A percentile compares a stretch with the other conserved stretches of the same genome.
Evolutionary conservation across 2,329 filamentous ascomycete genomes (phyloP).

Genomic region (Pseudogymnoascus sp.): DNA sequence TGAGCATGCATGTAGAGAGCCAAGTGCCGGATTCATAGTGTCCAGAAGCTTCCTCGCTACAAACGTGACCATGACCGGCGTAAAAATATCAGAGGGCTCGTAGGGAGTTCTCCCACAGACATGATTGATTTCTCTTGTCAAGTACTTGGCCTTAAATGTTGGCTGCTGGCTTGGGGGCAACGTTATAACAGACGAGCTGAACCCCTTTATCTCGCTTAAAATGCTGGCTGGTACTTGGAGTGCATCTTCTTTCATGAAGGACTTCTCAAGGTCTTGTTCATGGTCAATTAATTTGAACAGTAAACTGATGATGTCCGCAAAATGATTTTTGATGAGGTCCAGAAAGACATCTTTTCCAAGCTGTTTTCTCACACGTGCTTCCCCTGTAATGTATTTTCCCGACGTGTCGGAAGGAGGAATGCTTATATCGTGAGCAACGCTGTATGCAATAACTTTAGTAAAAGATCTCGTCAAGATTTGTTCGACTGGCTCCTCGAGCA

Average conservation of each 20-base stretch:
- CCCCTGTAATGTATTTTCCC: conserved; percentile 46
- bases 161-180: conserved; percentile 80
- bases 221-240: conserved; percentile 56
- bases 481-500: conserved; percentile 46
- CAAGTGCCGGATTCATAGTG: conserved; percentile 73
- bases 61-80: conserved; percentile 63
- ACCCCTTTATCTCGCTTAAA: conserved; percentile 61
- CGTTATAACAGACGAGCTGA: conserved; percentile 56
- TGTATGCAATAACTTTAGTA: conserved; percentile 73
- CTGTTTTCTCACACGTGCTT: conserved; percentile 59
- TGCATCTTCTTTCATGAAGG: conserved; percentile 51
- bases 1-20: conserved; percentile 78
- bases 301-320: conserved; percentile 68
- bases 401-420: conserved; percentile 31
- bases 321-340: conserved; percentile 57
- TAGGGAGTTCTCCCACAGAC: conserved; percentile 68
- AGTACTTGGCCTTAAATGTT: conserved; percentile 70
- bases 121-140: conserved; percentile 68
- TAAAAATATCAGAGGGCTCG: conserved; percentile 63
- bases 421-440: conserved; percentile 67
- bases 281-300: conserved; percentile 74
- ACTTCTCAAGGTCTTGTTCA: conserved; percentile 65
- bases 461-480: conserved; percentile 64
- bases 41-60: conserved; percentile 73
- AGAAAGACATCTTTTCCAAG: conserved; percentile 62